Evolutionary conservation across 768 basidiomycete species (phyloP).

Genomic region (Pleurotus eryngii): DNA sequence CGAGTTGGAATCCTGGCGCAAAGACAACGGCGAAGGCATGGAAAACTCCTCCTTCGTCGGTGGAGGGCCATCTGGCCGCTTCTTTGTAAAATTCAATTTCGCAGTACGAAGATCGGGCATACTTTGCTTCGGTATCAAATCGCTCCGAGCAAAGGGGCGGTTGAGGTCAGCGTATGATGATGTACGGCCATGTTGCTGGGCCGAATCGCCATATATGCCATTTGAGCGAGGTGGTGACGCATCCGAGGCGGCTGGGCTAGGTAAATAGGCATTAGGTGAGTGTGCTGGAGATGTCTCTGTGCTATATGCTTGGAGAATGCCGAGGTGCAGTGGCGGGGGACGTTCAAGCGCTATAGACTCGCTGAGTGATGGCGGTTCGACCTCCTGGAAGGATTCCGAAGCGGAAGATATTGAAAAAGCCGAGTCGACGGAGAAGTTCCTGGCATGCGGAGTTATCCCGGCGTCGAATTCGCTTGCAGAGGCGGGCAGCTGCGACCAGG

Average conservation of each 20-base stretch:
- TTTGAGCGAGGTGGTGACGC: slow-evolving; percentile 22
- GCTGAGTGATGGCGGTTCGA: slow-evolving; percentile 14
- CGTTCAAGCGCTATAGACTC: slow-evolving; percentile 29
- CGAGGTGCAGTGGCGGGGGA: slow-evolving; percentile 48
- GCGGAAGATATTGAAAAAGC: slow-evolving; percentile 49
- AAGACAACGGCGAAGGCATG: slow-evolving; percentile 36
- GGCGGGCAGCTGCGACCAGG: slow-evolving; percentile 34
- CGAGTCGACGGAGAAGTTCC: slow-evolving; percentile 62
- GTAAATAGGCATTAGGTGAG: slow-evolving; percentile 52
- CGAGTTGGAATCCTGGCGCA: slow-evolving; percentile 46
- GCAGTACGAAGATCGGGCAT: slow-evolving; percentile 76
- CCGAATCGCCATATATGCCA: slow-evolving; percentile 34
- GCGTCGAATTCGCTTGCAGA: slow-evolving; percentile 31
- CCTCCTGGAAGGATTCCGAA: slow-evolving; percentile 32
- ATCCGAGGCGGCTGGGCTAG: slow-evolving; percentile 56
- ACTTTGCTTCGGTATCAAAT: slow-evolving; percentile 67
- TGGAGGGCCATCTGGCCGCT: slow-evolving; percentile 23
- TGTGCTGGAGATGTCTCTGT: slow-evolving; percentile 41
- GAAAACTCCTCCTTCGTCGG: slow-evolving; percentile 27
- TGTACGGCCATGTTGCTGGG: slow-evolving; percentile 42
- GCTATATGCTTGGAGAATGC: slow-evolving; percentile 38
- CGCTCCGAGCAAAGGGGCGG: slow-evolving; percentile 31
- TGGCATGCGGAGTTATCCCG: slow-evolving; percentile 47
- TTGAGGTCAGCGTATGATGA: slow-evolving; percentile 46
- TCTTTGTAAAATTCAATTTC: slow-evolving; percentile 33